These are phyloP conservation scores for Termitomyces bulborhizus DNA, from an alignment of 768 basidiomycete species.

Conservation along the genomic window DNA sequence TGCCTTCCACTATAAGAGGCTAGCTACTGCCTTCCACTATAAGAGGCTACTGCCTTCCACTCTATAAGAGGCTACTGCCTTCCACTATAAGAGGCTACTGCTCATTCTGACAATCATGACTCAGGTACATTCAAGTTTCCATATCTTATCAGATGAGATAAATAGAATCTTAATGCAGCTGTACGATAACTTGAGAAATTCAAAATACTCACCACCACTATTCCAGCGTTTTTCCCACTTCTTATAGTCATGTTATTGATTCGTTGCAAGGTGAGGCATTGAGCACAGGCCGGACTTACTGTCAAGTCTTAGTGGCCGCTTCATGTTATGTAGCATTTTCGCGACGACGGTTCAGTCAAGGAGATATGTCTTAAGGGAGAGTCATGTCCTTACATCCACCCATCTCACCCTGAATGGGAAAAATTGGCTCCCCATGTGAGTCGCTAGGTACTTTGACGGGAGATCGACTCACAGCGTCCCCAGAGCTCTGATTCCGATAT, in stretches of 20 bases:
- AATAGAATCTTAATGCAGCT: too few relatives aligned
- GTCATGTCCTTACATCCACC: neutral
- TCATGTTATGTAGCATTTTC: neutral
- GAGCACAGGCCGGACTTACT: neutral
- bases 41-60: too few relatives aligned
- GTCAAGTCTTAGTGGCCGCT: neutral
- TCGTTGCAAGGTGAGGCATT: neutral
- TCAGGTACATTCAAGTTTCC: too few relatives aligned
- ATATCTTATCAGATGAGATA: neutral
- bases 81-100: too few relatives aligned
- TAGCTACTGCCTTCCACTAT: too few relatives aligned
- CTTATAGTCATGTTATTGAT: neutral
- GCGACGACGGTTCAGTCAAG: neutral
- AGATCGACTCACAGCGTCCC: neutral
- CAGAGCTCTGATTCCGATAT: neutral
- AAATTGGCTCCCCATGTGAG: neutral
- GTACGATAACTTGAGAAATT: neutral
- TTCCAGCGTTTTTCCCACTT: neutral
- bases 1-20: too few relatives aligned
- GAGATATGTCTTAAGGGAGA: neutral
- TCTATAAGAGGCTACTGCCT: too few relatives aligned
- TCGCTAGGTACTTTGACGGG: neutral
- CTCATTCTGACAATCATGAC: too few relatives aligned
- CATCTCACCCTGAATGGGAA: neutral
- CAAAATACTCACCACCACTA: neutral